Evolutionary conservation across 345 rosid species (phyloP).

Genomic region (Linum tenue): DNA sequence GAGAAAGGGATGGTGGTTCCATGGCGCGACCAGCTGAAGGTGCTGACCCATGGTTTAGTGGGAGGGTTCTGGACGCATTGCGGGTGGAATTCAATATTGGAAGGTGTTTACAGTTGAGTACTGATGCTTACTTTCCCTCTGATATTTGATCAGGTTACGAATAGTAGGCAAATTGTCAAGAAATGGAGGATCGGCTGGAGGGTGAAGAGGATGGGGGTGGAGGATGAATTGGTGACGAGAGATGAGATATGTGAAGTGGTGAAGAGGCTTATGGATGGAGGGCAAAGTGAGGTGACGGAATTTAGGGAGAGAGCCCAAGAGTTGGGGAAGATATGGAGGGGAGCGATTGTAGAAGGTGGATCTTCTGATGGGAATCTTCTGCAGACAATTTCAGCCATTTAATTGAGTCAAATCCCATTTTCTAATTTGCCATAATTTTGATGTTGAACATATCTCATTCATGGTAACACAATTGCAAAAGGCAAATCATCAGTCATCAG

Average conservation of each 20-base stretch:
- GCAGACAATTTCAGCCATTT: no score
- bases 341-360: conserved; percentile 4
- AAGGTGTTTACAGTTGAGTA: conserved; percentile 34
- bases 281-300: conserved; percentile 2
- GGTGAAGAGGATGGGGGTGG: conserved; percentile 8
- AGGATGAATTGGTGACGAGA: neutral
- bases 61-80: no score
- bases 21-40: conserved; percentile 43
- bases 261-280: conserved; percentile 9
- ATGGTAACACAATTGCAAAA: no score
- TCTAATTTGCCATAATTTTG: no score
- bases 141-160: conserved; percentile 37
- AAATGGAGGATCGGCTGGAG: conserved; percentile 50
- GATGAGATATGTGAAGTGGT: conserved; percentile 5
- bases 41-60: no score
- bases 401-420: no score
- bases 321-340: neutral
- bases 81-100: neutral
- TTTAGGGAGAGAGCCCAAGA: conserved; percentile 3
- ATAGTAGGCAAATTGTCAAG: conserved; percentile 41
- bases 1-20: conserved; percentile 19
- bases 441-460: no score
- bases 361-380: conserved; percentile 10
- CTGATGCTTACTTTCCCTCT: conserved; percentile 45
- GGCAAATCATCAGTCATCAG: no score